Evolutionary conservation across 1,139 yeast genomes (phyloP), one percentile per base, ranked within the genome.

Genomic region (Suzukiozyma palmioleophila): DNA sequence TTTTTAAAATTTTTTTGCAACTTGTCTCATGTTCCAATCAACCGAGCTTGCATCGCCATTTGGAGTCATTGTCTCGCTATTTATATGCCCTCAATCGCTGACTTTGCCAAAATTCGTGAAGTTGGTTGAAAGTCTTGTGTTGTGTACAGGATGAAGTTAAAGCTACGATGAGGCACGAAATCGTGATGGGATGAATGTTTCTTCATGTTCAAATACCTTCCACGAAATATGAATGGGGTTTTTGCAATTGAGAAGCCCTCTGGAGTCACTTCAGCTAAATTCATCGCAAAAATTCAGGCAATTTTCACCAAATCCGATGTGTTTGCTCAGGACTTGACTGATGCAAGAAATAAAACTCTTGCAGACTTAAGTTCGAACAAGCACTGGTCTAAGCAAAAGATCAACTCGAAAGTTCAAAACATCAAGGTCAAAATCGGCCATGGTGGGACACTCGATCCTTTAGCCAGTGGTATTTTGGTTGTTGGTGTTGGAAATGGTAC

Each of bases 401-500:
- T 62, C 51, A 69, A 49, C 40, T 72, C 79, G 43, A 73, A 73
- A 39, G 66, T 74, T 26, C 63, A 74, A 35, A 65, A 69, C 38
- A 62, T 76, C n/a, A 81, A 80, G 52, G 78, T 90, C 25, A 92
- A 94, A 56, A 84, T 92, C 67, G 99, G 99, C 1, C 99, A 94
- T 60, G 99, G 98, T 7, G 99, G 99, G 6, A 92, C 99, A 0
- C 69, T 94, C 34, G 99, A 94, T 55, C 97, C 97, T 0, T 62
- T 88, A 41, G 99, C 99, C 0, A 81, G 89, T 25, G 99, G 99
- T 8, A 92, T 92, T 2, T 61, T 92, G 43, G 94, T 94, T 2
- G 74, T 94, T 43, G 99, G 98, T 3, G 77, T 94, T 21, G 97
- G 97, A 8, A 50, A 69, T 2, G 98, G 98, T 1, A 94, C 99